Conservation (phyloP, 2,329 filamentous ascomycete genomes). For the Plectosphaerella sp. region DNA sequence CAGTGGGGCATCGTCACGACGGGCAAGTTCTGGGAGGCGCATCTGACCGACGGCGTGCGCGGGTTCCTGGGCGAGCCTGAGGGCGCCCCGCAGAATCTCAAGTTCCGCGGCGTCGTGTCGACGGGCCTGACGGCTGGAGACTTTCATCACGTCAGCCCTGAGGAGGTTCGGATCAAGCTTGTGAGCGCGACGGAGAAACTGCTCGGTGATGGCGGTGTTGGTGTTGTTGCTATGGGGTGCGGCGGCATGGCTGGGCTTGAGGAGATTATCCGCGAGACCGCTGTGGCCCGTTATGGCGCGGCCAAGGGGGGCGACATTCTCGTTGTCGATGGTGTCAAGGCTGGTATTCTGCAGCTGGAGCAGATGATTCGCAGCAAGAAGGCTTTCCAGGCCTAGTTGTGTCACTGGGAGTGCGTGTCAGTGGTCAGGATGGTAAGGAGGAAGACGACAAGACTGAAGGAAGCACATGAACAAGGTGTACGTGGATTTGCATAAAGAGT, state of each 20-base stretch:
- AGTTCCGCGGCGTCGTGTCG: slow-evolving; percentile 76
- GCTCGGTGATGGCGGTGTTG: slow-evolving; percentile 51
- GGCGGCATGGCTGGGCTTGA: slow-evolving; percentile 89
- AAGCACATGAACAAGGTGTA: not conserved
- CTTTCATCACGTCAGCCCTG: slow-evolving; percentile 65
- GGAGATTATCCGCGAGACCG: slow-evolving; percentile 66
- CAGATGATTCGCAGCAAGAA: slow-evolving; percentile 42
- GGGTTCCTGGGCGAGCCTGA: slow-evolving; percentile 53
- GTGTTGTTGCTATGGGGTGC: slow-evolving; percentile 78
- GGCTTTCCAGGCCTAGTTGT: slow-evolving; percentile 22
- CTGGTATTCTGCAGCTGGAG: slow-evolving; percentile 60
- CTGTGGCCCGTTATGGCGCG: slow-evolving; percentile 59
- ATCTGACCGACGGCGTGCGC: slow-evolving; percentile 62
- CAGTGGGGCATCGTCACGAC: slow-evolving; percentile 87
- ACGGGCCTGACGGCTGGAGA: slow-evolving; percentile 78
- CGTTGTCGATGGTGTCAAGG: slow-evolving; percentile 77
- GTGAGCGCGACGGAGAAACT: slow-evolving; percentile 65
- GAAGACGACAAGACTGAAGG: not conserved
- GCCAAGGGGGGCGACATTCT: slow-evolving; percentile 50
- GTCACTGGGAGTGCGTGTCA: no score
- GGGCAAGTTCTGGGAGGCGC: slow-evolving; percentile 74
- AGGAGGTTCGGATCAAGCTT: slow-evolving; percentile 62
- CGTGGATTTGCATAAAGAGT: not conserved
- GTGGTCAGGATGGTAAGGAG: no score
- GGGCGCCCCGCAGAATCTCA: slow-evolving; percentile 24